Evolutionary conservation across 352 stramenopile genomes (phyloP), one percentile per base, ranked within the genome.

Genomic region (Pythium rhizo-oryzae): DNA sequence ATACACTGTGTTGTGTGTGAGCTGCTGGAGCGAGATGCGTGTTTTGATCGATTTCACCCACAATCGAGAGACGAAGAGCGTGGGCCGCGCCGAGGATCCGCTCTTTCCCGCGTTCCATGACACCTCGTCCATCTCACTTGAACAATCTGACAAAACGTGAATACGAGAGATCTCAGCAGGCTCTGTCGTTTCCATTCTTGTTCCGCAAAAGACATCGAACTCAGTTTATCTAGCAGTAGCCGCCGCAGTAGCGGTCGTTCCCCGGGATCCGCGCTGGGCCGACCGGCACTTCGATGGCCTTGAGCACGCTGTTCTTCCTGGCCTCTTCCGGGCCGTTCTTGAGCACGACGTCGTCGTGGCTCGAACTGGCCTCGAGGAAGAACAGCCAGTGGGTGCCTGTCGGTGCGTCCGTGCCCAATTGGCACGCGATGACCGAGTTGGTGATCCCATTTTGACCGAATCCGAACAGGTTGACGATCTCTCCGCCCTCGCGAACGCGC

Each of bases 381-480:
- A 79, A 91, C 52, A 91, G 59, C 21, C 74, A 71, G 73, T 91
- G 79, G 63, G 82, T 74, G 30, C 82, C 81, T 28, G 65, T 67
- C 2, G 53, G 52, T 0, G 70, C 65, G 58, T 91, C 81, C 33
- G 82, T 91, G 56, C 74, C 82, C 9, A 92, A 62, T 35, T 85
- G 76, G 28, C 84, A 92, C 39, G 82, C 84, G 51, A 89, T 87
- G 16, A 91, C 80, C 24, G 63, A 68, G 28, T 77, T 77, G 11
- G 6, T 71, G 55, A 92, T 80, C 25, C 79, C 78, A 54, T 92
- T n/a, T 92, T 70, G 62, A 23, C 81, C 79, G 44, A 91, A 91
- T 12, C 82, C 84, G 24, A 85, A 59, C 44, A 89, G 62, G 46
- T 87, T 74, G 23, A 79, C 16, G 37, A 89, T 75, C 53, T 84